Evolutionary conservation across 2,329 filamentous ascomycete species (phyloP).

Genomic region (Cadophora sp.): DNA sequence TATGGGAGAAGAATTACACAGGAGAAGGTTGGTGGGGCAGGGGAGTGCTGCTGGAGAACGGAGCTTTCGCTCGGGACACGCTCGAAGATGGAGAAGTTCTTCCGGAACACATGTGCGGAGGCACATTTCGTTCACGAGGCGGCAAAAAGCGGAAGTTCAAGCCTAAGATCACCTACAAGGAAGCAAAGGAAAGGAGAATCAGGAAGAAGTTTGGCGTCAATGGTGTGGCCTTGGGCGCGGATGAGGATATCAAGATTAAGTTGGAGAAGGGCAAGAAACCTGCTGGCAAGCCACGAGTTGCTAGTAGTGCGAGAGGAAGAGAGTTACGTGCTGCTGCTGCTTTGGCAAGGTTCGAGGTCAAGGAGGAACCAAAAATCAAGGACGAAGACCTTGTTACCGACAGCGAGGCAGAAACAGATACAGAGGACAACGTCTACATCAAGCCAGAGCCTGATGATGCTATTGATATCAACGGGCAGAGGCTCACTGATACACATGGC

Average conservation of each 20-base stretch:
- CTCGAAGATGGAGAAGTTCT: constrained; percentile 61
- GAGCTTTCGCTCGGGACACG: constrained; percentile 62
- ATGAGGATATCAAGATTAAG: constrained; percentile 61
- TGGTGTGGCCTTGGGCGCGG: constrained; percentile 48
- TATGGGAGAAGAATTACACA: constrained; percentile 75
- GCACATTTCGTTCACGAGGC: constrained; percentile 70
- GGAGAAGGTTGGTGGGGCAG: constrained; percentile 86
- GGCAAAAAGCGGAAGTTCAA: constrained; percentile 60
- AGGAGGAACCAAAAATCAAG: constrained; percentile 49
- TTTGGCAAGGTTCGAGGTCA: constrained; percentile 59
- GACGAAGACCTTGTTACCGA: constrained; percentile 49
- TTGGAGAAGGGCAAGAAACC: constrained; percentile 56
- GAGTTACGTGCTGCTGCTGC: constrained; percentile 67
- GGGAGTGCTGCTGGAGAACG: constrained; percentile 67
- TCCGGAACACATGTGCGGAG: constrained; percentile 79
- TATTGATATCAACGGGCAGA: constrained; percentile 68
- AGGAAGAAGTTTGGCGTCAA: constrained; percentile 63
- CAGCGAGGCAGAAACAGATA: constrained; percentile 53
- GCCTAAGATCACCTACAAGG: constrained; percentile 45
- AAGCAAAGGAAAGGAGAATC: constrained; percentile 59
- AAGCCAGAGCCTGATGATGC: constrained; percentile 57
- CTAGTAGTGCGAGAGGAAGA: constrained; percentile 62
- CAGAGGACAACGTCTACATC: constrained; percentile 54
- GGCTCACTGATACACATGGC: constrained; percentile 70
- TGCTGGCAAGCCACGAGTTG: constrained; percentile 63